Percentiles rank a stretch among this genome's conserved stretches.
These are phyloP conservation scores for Exophiala sideris DNA, from an alignment of 2,329 filamentous ascomycete genomes.

Conservation along the genomic window DNA sequence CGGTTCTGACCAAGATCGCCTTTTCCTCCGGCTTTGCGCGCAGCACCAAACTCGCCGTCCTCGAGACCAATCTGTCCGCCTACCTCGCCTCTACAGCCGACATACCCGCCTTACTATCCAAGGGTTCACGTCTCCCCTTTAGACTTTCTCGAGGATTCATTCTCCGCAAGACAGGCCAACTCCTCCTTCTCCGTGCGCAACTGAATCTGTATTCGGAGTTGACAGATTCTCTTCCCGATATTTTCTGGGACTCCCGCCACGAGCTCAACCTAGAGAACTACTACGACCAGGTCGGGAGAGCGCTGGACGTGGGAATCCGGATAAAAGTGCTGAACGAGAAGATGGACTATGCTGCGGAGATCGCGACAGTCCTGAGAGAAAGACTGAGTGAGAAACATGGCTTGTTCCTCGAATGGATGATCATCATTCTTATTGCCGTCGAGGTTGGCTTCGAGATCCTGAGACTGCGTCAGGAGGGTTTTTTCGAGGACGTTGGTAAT, in stretches of 20 bases:
- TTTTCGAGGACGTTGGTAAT: conserved; percentile 24
- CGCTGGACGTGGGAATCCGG: conserved; percentile 84
- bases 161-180: conserved; percentile 86
- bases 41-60: conserved; percentile 87
- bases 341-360: conserved; percentile 96
- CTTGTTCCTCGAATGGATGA: conserved; percentile 86
- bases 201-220: conserved; percentile 96
- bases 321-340: conserved; percentile 93
- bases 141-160: conserved; percentile 66
- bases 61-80: conserved; percentile 75
- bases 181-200: conserved; percentile 83
- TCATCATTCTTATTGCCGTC: conserved; percentile 87
- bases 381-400: conserved; percentile 88
- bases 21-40: conserved; percentile 92
- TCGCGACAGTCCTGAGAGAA: conserved; percentile 82
- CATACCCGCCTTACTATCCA: conserved; percentile 75
- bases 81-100: conserved; percentile 84
- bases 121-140: conserved; percentile 61
- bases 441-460: conserved; percentile 87
- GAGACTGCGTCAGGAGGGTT: conserved; percentile 64
- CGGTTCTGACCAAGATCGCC: conserved; percentile 85
- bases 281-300: conserved; percentile 88
- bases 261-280: conserved; percentile 90
- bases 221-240: conserved; percentile 88
- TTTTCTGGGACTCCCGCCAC: conserved; percentile 91